A percentile compares a stretch with the other conserved stretches of the same genome.
Conservation (phyloP, 192 early-diverging fungal genomes). For the Coemansia sp. region DNA sequence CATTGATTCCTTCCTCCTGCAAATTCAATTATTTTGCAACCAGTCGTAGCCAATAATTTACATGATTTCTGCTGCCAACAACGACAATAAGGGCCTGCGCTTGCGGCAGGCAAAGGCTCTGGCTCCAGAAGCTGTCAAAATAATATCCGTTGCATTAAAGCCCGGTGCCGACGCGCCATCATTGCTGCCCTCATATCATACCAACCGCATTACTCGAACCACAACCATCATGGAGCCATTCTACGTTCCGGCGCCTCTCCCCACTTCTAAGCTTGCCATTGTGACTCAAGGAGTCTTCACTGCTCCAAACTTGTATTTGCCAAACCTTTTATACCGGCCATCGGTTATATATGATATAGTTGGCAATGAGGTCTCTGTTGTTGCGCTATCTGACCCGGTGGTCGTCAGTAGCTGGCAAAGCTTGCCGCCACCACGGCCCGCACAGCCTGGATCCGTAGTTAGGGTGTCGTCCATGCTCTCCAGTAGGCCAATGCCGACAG, state of each 20-base stretch:
- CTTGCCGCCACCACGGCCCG: background rate
- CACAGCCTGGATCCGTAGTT: background rate
- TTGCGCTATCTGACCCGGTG: background rate
- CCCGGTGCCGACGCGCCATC: background rate
- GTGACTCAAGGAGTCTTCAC: background rate
- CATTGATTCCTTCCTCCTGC: too few relatives aligned
- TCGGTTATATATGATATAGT: conserved; percentile 13
- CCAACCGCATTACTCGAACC: background rate
- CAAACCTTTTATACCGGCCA: background rate
- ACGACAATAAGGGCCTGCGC: background rate
- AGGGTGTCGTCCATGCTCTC: too few relatives aligned
- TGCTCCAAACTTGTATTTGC: background rate
- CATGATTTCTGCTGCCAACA: too few relatives aligned
- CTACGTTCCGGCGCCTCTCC: background rate
- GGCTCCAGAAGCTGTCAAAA: background rate
- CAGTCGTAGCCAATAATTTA: too few relatives aligned
- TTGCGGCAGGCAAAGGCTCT: background rate
- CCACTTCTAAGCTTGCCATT: background rate
- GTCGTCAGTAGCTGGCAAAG: background rate
- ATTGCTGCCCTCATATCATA: background rate
- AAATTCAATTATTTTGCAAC: too few relatives aligned
- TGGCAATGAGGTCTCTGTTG: conserved; percentile 6
- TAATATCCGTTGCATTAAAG: background rate
- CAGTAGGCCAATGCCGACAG: background rate
- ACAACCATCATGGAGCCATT: conserved; percentile 2